Evolutionary conservation across 2,329 filamentous ascomycete genomes (phyloP).

Genomic region (Diaporthe australafricana): DNA sequence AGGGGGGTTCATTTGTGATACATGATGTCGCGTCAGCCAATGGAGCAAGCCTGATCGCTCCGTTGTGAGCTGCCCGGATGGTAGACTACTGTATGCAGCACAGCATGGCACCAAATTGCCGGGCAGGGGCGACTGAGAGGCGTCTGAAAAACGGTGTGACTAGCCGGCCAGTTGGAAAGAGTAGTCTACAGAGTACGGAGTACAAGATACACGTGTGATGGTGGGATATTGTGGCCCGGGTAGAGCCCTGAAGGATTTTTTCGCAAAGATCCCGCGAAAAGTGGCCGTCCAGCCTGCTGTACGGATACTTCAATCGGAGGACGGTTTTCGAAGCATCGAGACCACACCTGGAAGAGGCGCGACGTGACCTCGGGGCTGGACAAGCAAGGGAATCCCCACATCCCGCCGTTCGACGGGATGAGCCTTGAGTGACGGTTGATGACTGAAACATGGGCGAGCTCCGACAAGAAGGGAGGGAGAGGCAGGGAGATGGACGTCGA

Average conservation of each 20-base stretch:
- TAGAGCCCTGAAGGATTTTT: too few species aligned
- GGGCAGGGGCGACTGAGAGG: background rate
- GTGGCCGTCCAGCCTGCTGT: too few species aligned
- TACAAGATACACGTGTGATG: background rate
- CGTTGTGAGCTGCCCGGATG: background rate
- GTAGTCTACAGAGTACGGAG: too few species aligned
- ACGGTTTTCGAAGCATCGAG: background rate
- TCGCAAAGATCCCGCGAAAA: too few species aligned
- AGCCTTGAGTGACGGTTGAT: slow-evolving; percentile 1
- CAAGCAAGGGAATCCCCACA: background rate
- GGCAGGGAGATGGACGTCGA: background rate
- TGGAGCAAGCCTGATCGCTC: background rate
- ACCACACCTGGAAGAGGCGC: background rate
- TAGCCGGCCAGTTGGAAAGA: background rate
- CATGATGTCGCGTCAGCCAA: background rate
- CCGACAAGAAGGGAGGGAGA: background rate
- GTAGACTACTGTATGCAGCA: background rate
- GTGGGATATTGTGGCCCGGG: background rate
- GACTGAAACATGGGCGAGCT: slow-evolving; percentile 22
- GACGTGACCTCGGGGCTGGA: slow-evolving; percentile 7
- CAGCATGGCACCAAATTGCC: background rate
- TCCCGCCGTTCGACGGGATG: background rate
- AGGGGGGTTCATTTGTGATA: slow-evolving; percentile 7
- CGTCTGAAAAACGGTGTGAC: too few species aligned
- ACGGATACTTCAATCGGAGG: background rate